Base-by-base conservation (phyloP, 2,329 filamentous ascomycete genomes). In the Fonsecaea monophora region DNA sequence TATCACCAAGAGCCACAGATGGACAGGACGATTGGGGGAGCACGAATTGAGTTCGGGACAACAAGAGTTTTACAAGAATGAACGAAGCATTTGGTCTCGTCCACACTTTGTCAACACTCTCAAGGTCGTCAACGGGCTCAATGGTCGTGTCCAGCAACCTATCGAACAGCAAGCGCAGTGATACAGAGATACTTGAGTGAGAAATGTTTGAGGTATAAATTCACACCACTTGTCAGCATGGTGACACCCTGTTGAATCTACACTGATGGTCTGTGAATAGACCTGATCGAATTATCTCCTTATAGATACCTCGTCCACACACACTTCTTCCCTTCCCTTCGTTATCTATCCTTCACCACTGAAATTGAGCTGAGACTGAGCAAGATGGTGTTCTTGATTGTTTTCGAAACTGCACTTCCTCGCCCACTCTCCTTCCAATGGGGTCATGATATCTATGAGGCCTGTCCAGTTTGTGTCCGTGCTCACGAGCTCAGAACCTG, bases 401-500 rank as follows among this genome's bases (percentile, higher is more conserved):
- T 42, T 34, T 67, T 69, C 40, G 38, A 50, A 9, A 21, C 40
- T 35, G n/a, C 10, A 15, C 61, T 69, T 18, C 13, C 21, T 9
- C 12, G 25, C 10, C 60, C 68, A 7, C 18, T 68, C n/a, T 57
- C 34, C 21, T 68, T 66, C 60, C 45, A 68, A 25, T 70, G 62
- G 62, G 59, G 42, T 18, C 40, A 40, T 4, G 48, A 65, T 30
- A 53, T 54, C 35, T 68, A 64, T 48, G 55, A 68, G 65, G 65
- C 61, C 4, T 70, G 68, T 45, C 55, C 63, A 4, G 35, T 10
- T 4, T 70, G 68, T 30, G 59, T 64, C 4, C 62, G 65, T 37
- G 68, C 65, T 55, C 65, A 68, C 37, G 68, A 70, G 35, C 35
- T 63, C 15, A 60, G 68, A 9, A 62, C 59, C 18, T 70, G 68